Percentiles rank a stretch among this genome's conserved stretches.
Conservation (phyloP, 495 filamentous ascomycete genomes). For the Lophiostoma macrostomum region DNA sequence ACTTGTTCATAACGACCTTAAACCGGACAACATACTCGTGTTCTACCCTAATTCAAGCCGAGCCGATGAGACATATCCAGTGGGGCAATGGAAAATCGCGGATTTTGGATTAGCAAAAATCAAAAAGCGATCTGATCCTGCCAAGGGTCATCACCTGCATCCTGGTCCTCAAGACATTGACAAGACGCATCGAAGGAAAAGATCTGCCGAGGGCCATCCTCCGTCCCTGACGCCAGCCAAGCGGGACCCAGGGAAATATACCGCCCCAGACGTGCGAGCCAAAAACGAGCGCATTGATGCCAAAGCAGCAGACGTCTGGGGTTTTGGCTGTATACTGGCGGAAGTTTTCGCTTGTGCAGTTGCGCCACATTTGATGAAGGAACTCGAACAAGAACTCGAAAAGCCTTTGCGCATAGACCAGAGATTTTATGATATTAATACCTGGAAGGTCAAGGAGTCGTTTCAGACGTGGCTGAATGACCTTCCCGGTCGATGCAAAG, state of each 20-base stretch:
- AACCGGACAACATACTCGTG: conserved; percentile 15
- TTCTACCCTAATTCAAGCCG: conserved; percentile 2
- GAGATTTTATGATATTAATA: conserved; percentile 7
- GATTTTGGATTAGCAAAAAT: conserved; percentile 15
- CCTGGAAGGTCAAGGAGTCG: background rate
- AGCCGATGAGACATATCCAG: conserved; percentile 1
- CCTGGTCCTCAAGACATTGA: too few relatives aligned
- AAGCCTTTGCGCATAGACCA: background rate
- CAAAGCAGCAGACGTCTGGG: conserved; percentile 9
- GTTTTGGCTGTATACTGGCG: conserved; percentile 6
- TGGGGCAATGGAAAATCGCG: conserved; percentile 17
- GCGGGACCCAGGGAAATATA: conserved; percentile 8
- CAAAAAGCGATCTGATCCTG: too few relatives aligned
- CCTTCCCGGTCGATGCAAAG: conserved; percentile 1
- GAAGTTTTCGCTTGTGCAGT: conserved; percentile 10
- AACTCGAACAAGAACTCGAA: background rate
- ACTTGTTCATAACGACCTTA: conserved; percentile 11
- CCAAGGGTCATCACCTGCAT: background rate
- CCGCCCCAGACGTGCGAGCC: conserved; percentile 1
- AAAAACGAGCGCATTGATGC: background rate
- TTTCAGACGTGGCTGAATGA: background rate
- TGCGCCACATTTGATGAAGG: background rate
- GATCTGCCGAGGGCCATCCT: background rate
- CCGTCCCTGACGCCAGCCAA: conserved; percentile 2
- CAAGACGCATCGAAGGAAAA: background rate